Conservation (phyloP, 1,284 basidiomycete genomes). For the Austroboletus rostrupii region DNA sequence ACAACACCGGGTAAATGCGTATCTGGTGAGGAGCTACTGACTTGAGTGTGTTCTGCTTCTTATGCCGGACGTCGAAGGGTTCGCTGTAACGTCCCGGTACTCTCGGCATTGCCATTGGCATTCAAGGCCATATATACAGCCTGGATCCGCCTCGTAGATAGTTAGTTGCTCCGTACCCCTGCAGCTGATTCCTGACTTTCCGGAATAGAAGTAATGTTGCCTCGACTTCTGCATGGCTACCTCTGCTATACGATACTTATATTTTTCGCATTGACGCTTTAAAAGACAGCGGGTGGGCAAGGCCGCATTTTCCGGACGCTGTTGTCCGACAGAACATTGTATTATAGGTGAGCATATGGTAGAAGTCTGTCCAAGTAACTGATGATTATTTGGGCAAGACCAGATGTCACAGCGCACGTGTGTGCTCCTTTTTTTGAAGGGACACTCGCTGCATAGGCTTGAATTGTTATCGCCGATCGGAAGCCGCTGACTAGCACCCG, state of each 20-base stretch:
- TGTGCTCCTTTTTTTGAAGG: not conserved
- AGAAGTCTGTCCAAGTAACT: not conserved
- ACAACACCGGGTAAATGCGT: constrained; percentile 42
- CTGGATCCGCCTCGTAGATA: too few species aligned
- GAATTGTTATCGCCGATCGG: constrained; percentile 31
- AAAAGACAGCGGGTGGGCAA: constrained; percentile 24
- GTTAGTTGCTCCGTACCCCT: too few species aligned
- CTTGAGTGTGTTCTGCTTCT: not conserved
- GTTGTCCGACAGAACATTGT: constrained; percentile 41
- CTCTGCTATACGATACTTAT: constrained; percentile 43
- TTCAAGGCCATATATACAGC: too few species aligned
- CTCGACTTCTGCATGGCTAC: constrained; percentile 44
- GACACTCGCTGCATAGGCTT: constrained; percentile 26
- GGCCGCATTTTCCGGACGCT: constrained; percentile 34
- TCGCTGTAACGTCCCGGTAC: too few species aligned
- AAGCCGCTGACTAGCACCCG: constrained; percentile 1
- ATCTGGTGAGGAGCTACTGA: constrained; percentile 33
- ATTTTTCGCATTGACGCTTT: constrained; percentile 37
- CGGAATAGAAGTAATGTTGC: constrained; percentile 22
- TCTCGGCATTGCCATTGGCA: too few species aligned
- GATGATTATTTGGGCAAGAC: constrained; percentile 21
- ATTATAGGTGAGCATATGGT: constrained; percentile 36
- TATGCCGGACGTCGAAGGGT: constrained; percentile 4
- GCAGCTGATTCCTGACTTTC: not conserved
- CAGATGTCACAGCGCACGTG: constrained; percentile 45